Conservation (phyloP, 176 grass and related monocot species). For the Eleusine indica region DNA sequence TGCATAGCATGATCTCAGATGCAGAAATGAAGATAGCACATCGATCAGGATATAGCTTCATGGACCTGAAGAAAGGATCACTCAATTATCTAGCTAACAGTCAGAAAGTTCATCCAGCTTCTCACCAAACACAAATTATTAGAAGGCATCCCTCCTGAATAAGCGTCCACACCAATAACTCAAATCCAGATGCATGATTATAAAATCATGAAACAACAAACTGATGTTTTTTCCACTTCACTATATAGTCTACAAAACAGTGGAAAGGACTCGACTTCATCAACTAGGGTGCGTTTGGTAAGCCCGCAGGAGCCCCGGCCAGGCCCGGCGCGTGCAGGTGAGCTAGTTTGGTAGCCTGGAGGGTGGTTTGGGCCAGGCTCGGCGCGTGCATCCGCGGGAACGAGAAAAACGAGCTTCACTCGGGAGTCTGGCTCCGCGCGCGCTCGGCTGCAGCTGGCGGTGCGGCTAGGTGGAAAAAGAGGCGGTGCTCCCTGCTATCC, state of each 20-base stretch:
- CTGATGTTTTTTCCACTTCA: conserved; percentile 10
- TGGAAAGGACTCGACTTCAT: conserved; percentile 5
- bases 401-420: no score
- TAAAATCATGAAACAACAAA: neutral
- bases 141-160: neutral
- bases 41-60: neutral
- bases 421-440: no score
- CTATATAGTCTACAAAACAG: neutral
- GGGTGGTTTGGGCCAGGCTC: no score
- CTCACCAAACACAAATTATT: neutral
- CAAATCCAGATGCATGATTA: neutral
- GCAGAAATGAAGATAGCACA: neutral
- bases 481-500: no score
- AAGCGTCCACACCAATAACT: neutral
- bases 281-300: neutral
- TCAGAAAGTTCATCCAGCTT: neutral
- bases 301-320: no score
- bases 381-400: no score
- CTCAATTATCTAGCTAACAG: neutral
- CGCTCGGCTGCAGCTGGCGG: no score
- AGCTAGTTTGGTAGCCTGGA: no score
- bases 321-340: no score
- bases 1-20: neutral
- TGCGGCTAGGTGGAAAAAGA: no score
- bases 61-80: neutral